Conservation (phyloP, 1,139 yeast species). For the Magnusiomyces magnusii region DNA sequence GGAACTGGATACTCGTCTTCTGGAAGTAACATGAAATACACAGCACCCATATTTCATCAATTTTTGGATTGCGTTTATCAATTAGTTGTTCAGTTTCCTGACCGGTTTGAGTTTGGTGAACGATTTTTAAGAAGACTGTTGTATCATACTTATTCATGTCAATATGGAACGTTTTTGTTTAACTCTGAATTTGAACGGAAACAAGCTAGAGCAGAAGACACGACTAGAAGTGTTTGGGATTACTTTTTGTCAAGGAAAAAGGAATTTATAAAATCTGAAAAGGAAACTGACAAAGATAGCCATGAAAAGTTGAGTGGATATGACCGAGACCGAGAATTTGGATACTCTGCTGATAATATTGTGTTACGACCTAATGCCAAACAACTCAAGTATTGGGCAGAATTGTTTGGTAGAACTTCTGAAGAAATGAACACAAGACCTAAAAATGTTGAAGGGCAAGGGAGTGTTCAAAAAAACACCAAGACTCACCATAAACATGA, state of each 20-base stretch:
- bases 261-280: slow-evolving; percentile 58
- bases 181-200: slow-evolving; percentile 62
- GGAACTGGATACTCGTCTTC: background rate
- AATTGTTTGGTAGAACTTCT: slow-evolving; percentile 67
- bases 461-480: too few species aligned
- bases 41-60: slow-evolving; percentile 90
- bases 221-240: slow-evolving; percentile 87
- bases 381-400: slow-evolving; percentile 82
- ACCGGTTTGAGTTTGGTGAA: slow-evolving; percentile 77
- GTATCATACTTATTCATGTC: slow-evolving; percentile 89
- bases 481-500: too few species aligned
- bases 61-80: slow-evolving; percentile 88
- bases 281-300: slow-evolving; percentile 34
- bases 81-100: slow-evolving; percentile 60
- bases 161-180: slow-evolving; percentile 82
- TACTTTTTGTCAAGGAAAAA: slow-evolving; percentile 67
- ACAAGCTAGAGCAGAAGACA: slow-evolving; percentile 36
- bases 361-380: slow-evolving; percentile 60
- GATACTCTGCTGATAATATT: slow-evolving; percentile 32
- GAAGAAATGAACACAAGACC: slow-evolving; percentile 58
- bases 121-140: slow-evolving; percentile 73
- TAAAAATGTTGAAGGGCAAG: too few species aligned
- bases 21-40: slow-evolving; percentile 39
- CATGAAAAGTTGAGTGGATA: slow-evolving; percentile 2
- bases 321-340: slow-evolving; percentile 13